Base-by-base conservation (phyloP, 1,284 basidiomycete genomes). In the Apiotrichum veenhuisii region DNA sequence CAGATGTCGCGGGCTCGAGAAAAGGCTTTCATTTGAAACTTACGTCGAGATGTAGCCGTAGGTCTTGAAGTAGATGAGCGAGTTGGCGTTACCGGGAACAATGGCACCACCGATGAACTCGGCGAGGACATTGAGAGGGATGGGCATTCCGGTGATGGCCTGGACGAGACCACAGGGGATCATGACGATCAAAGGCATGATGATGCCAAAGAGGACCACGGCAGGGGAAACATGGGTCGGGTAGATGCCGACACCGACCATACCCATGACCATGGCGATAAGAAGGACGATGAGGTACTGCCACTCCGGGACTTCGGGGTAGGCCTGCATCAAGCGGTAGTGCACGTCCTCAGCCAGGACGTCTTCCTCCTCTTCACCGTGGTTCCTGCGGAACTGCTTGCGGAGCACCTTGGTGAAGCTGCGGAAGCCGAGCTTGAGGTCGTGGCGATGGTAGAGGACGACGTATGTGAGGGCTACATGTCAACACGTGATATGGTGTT, bases 31-130 rank as follows among this genome's bases (percentile, higher is more conserved):
- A 26, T 57, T 49, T 30, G 52, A 57, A 17, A 2, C 22, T 5
- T 30, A 12, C 20, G n/a, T 20, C 1, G 20, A n/a, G 54, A 83
- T 82, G 67, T 82, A 83, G 5, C 67, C 69, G 30, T 67, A 72
- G 2, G 60, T 71, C 76, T 83, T 83, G 78, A 83, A 84, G 79
- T 85, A 78, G 20, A 40, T 41, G 80, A 84, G 83, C 0, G 82
- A 82, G 50, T 83, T 68, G 9, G 84, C 82, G 17, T 78, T 79
- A 11, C 83, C 83, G 27, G 82, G 80, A 38, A 83, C 77, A 36
- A 77, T 73, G 66, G 82, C 83, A 22, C 82, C 82, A 50, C 82
- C 77, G 49, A 85, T 81, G 27, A 85, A 73, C 66, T 85, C 84
- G 15, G 83, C 81, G 68, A 77, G 45, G 73, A 63, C 76, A 38